phyloP scores from a whole-genome alignment of 2,329 filamentous ascomycete genomes.

The Tolypocladium guangdongense region DNA sequence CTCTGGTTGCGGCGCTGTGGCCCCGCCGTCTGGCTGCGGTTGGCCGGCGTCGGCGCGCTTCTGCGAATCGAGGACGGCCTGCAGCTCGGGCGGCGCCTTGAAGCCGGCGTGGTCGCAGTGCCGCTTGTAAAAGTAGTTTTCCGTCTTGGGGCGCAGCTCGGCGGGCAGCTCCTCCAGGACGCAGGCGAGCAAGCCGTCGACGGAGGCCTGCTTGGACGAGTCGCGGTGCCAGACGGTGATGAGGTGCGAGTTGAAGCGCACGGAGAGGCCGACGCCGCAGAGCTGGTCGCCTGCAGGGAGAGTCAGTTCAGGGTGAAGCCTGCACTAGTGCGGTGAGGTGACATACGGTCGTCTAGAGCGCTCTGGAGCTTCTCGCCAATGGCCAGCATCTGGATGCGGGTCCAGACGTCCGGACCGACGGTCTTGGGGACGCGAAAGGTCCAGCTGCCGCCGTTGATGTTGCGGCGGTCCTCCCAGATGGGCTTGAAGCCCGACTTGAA shows the following conservation, averaged over 20 bases:
- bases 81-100: constrained; percentile 49
- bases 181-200: constrained; percentile 61
- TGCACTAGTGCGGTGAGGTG: neutral
- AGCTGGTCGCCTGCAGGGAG: constrained; percentile 60
- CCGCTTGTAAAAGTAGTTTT: constrained; percentile 76
- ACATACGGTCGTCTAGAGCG: constrained; percentile 57
- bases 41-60: constrained; percentile 31
- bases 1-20: constrained; percentile 11
- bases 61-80: constrained; percentile 46
- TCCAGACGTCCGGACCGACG: constrained; percentile 66
- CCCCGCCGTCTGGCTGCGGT: constrained; percentile 8
- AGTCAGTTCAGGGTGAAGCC: neutral
- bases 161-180: constrained; percentile 63
- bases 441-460: constrained; percentile 78
- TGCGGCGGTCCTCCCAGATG: constrained; percentile 78
- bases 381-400: constrained; percentile 67
- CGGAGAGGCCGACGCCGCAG: constrained; percentile 77
- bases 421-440: constrained; percentile 81
- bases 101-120: constrained; percentile 83
- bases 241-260: constrained; percentile 80
- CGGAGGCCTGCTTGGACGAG: constrained; percentile 65
- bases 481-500: constrained; percentile 71
- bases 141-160: constrained; percentile 60
- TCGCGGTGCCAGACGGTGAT: constrained; percentile 93
- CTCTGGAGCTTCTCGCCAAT: constrained; percentile 73